Base-by-base conservation (phyloP, 495 filamentous ascomycete genomes). In the Achaetomiella virescens region DNA sequence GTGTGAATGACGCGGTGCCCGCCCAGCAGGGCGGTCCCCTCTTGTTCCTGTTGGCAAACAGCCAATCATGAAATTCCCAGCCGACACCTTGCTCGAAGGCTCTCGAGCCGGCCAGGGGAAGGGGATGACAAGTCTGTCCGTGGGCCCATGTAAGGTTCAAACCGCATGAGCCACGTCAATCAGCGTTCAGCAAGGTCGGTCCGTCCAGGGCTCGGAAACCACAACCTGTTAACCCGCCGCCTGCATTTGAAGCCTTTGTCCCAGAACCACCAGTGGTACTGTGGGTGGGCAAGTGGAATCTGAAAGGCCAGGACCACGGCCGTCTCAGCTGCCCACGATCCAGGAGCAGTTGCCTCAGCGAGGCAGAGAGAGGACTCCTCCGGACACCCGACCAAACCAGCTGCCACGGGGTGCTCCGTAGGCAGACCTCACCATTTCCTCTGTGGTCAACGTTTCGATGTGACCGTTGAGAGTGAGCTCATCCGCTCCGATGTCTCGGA, bases 131-230 rank as follows among this genome's bases (percentile, higher is more conserved):
- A 14, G 48, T 27, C 22, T 17, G 36, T 3, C 11, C n/a, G 40
- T 27, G 38, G 38, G 40, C 38, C 44, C 25, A 38, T 9, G 4
- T 2, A 15, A 24, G 22, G 43, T 20, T 46, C 44, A 36, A 48
- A 31, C 45, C 12, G 35, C 33, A 42, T 42, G 64, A 61, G 61
- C 65, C 74, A 71, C 55, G 60, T 71, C 68, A 63, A 59, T 71
- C 68, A 63, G 41, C 47, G 29, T n/a, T 38, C 17, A 46, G 41
- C 24, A 48, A 21, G 48, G 45, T 9, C 44, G 24, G 22, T 8
- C 1, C n/a, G 10, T n/a, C 10, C 24, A 7, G 3, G 24, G 17
- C 31, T 24, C 9, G 27, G 9, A 24, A 11, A 2, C 4, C 12
- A 35, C 25, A 2, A 14, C 27, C 25, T 11, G 14, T 7, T 6